Conservation (phyloP, 1,139 yeast genomes). For the Hemisphaericaspora subhashii region DNA sequence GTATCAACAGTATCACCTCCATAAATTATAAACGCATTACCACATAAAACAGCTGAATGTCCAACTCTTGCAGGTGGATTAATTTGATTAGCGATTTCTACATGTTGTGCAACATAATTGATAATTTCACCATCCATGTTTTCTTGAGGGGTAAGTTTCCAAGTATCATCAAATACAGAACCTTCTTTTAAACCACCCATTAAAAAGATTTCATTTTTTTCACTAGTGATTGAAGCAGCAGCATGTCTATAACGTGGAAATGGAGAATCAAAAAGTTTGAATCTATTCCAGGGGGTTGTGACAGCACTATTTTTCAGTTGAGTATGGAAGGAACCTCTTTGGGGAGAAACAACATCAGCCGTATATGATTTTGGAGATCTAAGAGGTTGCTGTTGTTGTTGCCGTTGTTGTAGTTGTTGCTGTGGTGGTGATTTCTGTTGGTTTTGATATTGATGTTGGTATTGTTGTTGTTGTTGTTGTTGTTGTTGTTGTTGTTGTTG, state of each 20-base stretch:
- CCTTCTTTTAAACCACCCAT: conserved; percentile 97
- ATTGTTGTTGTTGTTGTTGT: conserved; percentile 3
- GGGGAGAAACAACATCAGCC: background rate
- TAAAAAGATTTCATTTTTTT: conserved; percentile 78
- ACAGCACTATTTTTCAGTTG: conserved; percentile 11
- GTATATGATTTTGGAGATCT: background rate
- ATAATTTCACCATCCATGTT: conserved; percentile 22
- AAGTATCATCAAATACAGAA: conserved; percentile 90
- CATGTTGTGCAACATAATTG: conserved; percentile 56
- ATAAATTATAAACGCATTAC: conserved; percentile 91
- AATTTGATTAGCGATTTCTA: conserved; percentile 52
- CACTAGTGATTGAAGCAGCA: conserved; percentile 72
- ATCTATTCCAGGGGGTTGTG: conserved; percentile 74
- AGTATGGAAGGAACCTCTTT: conserved; percentile 8
- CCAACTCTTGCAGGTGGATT: conserved; percentile 97
- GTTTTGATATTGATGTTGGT: background rate
- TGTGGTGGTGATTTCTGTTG: conserved; percentile 1
- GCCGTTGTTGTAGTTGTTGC: conserved; percentile 2
- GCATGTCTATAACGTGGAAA: conserved; percentile 95
- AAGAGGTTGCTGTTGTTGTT: conserved; percentile 2
- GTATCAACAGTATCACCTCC: conserved; percentile 96
- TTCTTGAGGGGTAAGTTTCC: conserved; percentile 62
- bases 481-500: conserved; percentile 4
- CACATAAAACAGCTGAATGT: conserved; percentile 88
- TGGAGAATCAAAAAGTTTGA: conserved; percentile 72